These are phyloP conservation scores for Claviceps lovelessii DNA, from an alignment of 2,329 filamentous ascomycete species.

Conservation along the genomic window DNA sequence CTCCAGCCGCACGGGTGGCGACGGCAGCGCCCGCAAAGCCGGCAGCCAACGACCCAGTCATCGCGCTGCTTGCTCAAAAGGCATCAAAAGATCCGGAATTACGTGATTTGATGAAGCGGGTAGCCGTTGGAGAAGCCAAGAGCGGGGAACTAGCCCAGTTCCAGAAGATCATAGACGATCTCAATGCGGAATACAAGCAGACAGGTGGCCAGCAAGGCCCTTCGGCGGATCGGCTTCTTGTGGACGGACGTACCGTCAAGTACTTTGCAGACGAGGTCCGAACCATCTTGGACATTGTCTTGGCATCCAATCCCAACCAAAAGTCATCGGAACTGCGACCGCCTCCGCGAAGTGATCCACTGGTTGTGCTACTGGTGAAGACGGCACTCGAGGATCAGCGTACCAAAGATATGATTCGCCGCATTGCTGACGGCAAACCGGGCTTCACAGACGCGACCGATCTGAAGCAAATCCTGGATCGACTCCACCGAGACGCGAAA, in stretches of 20 bases:
- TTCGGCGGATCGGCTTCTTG: conserved; percentile 38
- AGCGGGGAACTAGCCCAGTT: conserved; percentile 60
- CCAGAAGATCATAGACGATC: conserved; percentile 66
- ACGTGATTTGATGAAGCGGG: conserved; percentile 69
- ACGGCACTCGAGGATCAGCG: conserved; percentile 38
- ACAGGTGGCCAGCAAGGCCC: conserved; percentile 37
- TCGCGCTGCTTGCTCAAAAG: conserved; percentile 61
- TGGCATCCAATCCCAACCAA: conserved; percentile 43
- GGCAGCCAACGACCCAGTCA: conserved; percentile 53
- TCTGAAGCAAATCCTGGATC: conserved; percentile 38
- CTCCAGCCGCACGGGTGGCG: background rate
- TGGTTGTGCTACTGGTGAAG: conserved; percentile 43
- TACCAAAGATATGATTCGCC: conserved; percentile 35
- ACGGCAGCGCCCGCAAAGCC: conserved; percentile 11
- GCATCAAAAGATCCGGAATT: conserved; percentile 60
- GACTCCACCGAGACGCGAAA: conserved; percentile 29
- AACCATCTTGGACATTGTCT: conserved; percentile 42
- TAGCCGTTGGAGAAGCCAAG: conserved; percentile 60
- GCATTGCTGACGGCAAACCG: conserved; percentile 37
- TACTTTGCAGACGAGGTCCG: conserved; percentile 47
- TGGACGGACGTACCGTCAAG: conserved; percentile 41
- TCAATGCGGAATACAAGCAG: conserved; percentile 46
- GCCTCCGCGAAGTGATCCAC: conserved; percentile 38
- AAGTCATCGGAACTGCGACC: conserved; percentile 37
- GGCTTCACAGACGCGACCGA: conserved; percentile 39